Base-by-base conservation (phyloP, 768 basidiomycete species). In the Termitomyces sp. region DNA sequence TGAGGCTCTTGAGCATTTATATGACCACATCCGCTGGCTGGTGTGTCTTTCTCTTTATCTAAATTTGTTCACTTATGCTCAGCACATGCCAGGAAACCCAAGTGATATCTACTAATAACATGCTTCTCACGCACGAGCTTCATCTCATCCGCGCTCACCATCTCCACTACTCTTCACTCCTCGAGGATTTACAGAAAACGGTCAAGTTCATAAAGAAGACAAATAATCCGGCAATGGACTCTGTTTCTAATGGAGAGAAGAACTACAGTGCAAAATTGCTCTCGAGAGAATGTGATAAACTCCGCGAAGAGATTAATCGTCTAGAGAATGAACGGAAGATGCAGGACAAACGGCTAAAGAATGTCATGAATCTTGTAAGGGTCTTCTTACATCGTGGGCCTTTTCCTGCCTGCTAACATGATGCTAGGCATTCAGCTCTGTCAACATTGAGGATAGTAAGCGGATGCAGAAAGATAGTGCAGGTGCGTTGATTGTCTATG, bases 361-460 rank as follows among this genome's bases (percentile, higher is more conserved):
- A 81, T 56, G 77, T 80, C 9, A 79, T 80, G 74, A 74, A 74
- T 51, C 64, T 81, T 51, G 79, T 80, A 48, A 40, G 73, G 60
- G 12, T 7, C 40, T 32, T 9, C 21, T 38, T 32, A 10, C 9
- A 19, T n/a, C 10, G 21, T 7, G n/a, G n/a, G n/a, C n/a, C 15
- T 19, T 12, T 45, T 2, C 8, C 15, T 56, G 10, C 26, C 5
- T 37, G 34, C 22, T 56, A 15, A 49, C 19, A 28, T 12, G 19
- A 3, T 22, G 40, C 2, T 47, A 84, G 83, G 82, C 79, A 8
- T 85, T 85, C 61, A 79, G 79, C 42, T 77, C 68, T 41, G 80
- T 84, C 21, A 84, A 81, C 57, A 80, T 84, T 45, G 68, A 69
- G 1, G 84, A 85, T 58, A 82, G 78, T 63, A 71, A 58, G 53